A percentile compares a stretch with the other conserved stretches of the same genome.
Evolutionary conservation across 2,329 filamentous ascomycete species (phyloP).

Genomic region (Pseudocercospora pini-densiflorae): DNA sequence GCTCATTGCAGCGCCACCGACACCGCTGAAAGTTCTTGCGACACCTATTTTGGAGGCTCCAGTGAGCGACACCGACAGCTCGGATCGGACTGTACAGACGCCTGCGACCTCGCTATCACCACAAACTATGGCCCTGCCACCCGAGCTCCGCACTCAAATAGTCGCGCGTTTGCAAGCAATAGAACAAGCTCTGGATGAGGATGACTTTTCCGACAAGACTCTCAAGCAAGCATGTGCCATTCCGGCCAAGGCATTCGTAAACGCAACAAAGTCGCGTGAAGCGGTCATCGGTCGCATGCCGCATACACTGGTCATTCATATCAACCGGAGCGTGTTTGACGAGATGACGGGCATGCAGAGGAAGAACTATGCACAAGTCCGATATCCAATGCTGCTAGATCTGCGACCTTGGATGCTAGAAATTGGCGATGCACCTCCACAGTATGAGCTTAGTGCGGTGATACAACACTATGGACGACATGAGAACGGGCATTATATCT

Average conservation of each 20-base stretch:
- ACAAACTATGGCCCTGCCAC: constrained; percentile 42
- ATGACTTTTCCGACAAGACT: constrained; percentile 71
- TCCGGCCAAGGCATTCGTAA: constrained; percentile 67
- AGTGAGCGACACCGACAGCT: not conserved
- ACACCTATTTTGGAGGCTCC: not conserved
- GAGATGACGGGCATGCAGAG: constrained; percentile 76
- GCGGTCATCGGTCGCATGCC: constrained; percentile 83
- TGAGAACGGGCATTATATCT: constrained; percentile 95
- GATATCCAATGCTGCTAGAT: constrained; percentile 75
- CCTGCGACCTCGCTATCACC: constrained; percentile 1
- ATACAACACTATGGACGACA: constrained; percentile 89
- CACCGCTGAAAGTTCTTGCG: not conserved
- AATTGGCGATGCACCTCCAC: constrained; percentile 22
- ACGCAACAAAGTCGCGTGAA: constrained; percentile 86
- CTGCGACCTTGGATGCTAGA: constrained; percentile 82
- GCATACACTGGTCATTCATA: constrained; percentile 78
- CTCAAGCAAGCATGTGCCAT: constrained; percentile 53
- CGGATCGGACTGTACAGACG: constrained; percentile 26
- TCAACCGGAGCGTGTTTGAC: constrained; percentile 92
- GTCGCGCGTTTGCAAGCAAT: constrained; percentile 66
- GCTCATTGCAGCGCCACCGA: constrained; percentile 39
- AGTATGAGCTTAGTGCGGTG: constrained; percentile 58
- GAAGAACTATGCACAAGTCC: constrained; percentile 82
- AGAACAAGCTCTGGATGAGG: constrained; percentile 72
- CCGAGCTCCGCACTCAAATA: constrained; percentile 49